phyloP scores from a whole-genome alignment of 177 flowering plant genomes.

The Vitis hybrid region DNA sequence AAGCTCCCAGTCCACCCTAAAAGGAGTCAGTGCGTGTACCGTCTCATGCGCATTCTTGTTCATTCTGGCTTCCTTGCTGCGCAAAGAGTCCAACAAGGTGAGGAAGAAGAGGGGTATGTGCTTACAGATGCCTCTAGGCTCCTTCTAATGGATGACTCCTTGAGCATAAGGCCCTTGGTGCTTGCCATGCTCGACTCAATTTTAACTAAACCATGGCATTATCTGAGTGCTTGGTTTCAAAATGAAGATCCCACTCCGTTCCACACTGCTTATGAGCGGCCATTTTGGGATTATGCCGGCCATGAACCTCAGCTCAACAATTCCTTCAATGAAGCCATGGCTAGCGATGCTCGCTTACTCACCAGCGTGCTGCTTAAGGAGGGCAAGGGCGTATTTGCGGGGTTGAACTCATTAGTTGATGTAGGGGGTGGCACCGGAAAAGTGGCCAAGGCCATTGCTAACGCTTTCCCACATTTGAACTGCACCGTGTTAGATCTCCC shows the following conservation, averaged over 20 bases:
- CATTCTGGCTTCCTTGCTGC: constrained; percentile 23
- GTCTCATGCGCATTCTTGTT: constrained; percentile 29
- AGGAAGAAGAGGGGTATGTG: constrained; percentile 8
- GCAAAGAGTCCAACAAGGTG: background rate
- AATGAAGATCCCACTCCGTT: constrained; percentile 15
- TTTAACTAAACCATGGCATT: constrained; percentile 4
- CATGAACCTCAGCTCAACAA: constrained; percentile 1
- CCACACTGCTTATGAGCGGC: constrained; percentile 5
- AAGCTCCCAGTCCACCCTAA: constrained; percentile 8
- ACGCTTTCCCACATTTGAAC: too few species aligned
- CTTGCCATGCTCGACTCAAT: constrained; percentile 1
- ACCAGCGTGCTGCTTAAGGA: background rate
- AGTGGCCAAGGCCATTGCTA: too few species aligned
- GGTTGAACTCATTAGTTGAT: constrained; percentile 26
- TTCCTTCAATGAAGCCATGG: constrained; percentile 23
- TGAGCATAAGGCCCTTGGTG: background rate
- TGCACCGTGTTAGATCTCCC: too few species aligned
- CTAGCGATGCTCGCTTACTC: constrained; percentile 8
- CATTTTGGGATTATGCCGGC: constrained; percentile 1
- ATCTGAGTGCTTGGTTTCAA: constrained; percentile 17
- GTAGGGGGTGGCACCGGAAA: constrained; percentile 27
- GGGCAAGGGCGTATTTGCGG: constrained; percentile 18
- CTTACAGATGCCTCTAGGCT: constrained; percentile 19
- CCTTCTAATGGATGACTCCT: constrained; percentile 14
- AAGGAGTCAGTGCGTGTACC: constrained; percentile 12